Evolutionary conservation across 495 filamentous ascomycete genomes (phyloP), one percentile per base, ranked within the genome.

Genomic region (Trichoderma orchidacearum): DNA sequence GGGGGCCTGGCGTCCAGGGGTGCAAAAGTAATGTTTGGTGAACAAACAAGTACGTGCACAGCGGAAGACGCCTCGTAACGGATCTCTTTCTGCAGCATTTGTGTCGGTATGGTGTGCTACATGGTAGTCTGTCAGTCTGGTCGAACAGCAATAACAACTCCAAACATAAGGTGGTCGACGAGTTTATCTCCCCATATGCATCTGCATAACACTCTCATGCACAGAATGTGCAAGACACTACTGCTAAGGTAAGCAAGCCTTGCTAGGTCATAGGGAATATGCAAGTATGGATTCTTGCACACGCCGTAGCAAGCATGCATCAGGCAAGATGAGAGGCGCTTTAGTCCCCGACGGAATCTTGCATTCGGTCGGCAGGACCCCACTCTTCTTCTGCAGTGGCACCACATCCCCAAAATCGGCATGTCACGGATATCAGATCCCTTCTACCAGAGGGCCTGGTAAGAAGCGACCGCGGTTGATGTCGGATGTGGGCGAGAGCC

Each of bases 271-370:
- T 48, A 23, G 21, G 12, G 21, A 18, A 18, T 45, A 48, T 48
- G 41, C 41, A 48, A 25, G 41, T 48, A 48, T 13, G 41, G 21
- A 48, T 25, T 48, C 41, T 48, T 48, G 41, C 41, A 48, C 41
- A 48, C 41, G 41, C 21, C 41, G 18, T 48, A 23, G 21, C 21
- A 48, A 48, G 41, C 41, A 23, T 48, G 41, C 41, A 48, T 48
- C 41, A 48, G 41, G 41, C 41, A 48, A 48, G 41, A 48, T 48
- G 41, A 27, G 41, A 7, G 41, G 41, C 41, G 41, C 41, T 48
- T 48, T 48, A 48, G 41, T 48, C 41, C 41, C 41, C 41, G 41
- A 48, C 41, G 41, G 41, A 48, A 48, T 48, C 41, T 48, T 48
- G 41, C 41, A 48, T 48, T 48, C 41, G 41, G 41, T 48, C 41